Percentiles rank a stretch among this genome's conserved stretches.
phyloP scores from a whole-genome alignment of 345 rosid genomes.

The Laguncularia racemosa region DNA sequence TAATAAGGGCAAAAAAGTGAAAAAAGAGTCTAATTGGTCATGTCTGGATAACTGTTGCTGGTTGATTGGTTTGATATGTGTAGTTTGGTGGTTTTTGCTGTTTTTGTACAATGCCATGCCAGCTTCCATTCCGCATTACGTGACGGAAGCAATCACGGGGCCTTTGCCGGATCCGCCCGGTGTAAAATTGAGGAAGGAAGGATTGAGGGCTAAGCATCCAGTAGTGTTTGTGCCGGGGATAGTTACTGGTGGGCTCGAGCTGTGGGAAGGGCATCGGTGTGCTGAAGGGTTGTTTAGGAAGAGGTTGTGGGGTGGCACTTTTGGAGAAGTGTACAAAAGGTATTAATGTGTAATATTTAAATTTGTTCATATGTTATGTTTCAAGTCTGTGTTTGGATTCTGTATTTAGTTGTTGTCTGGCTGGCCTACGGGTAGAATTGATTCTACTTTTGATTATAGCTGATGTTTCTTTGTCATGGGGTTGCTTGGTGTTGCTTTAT shows the following conservation, averaged over 20 bases:
- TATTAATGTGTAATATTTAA: constrained; percentile 7
- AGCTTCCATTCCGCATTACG: constrained; percentile 72
- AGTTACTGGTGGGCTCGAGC: constrained; percentile 88
- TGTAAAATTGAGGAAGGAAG: constrained; percentile 76
- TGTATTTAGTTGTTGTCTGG: not conserved
- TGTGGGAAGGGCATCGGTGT: constrained; percentile 92
- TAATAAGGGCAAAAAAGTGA: constrained; percentile 2
- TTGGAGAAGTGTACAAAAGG: constrained; percentile 96
- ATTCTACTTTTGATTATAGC: too few relatives aligned
- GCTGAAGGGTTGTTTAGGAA: constrained; percentile 89
- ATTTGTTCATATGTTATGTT: not conserved
- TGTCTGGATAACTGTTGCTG: constrained; percentile 88
- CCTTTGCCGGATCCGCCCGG: constrained; percentile 92
- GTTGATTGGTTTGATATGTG: constrained; percentile 77
- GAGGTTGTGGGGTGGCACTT: constrained; percentile 98
- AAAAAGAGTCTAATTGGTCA: constrained; percentile 42
- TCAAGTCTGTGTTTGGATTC: not conserved
- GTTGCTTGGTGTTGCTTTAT: too few relatives aligned
- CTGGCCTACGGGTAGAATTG: too few relatives aligned
- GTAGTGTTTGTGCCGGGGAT: constrained; percentile 95
- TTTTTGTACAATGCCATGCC: constrained; percentile 89
- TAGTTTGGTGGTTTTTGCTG: constrained; percentile 80
- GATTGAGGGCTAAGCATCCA: constrained; percentile 69
- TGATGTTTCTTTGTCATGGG: too few relatives aligned
- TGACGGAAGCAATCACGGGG: constrained; percentile 91